phyloP scores from a whole-genome alignment of 257 asterid species.

The Petrea volubilis region DNA sequence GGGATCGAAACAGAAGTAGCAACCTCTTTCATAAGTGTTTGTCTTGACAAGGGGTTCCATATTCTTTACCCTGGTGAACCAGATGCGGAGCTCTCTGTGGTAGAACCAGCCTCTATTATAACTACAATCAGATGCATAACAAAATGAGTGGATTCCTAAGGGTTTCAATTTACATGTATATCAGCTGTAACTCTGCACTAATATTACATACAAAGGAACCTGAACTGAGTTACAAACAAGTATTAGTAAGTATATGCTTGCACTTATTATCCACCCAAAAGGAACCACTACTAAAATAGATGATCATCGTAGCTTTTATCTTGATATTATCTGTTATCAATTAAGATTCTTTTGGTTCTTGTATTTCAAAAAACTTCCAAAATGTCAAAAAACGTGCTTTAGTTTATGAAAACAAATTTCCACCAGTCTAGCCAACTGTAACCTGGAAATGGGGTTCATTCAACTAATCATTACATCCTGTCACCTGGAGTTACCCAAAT shows the following conservation, averaged over 20 bases:
- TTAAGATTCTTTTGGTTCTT: neutral
- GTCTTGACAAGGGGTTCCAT: slow-evolving; percentile 74
- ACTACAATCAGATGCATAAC: slow-evolving; percentile 35
- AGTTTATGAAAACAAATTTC: neutral
- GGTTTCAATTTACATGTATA: neutral
- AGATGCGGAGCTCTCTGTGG: slow-evolving; percentile 66
- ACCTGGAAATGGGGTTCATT: neutral
- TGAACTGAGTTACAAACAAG: neutral
- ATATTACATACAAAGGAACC: neutral
- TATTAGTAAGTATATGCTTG: slow-evolving; percentile 7
- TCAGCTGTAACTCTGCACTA: neutral
- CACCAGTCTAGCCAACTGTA: neutral
- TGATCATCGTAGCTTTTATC: neutral
- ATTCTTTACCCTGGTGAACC: slow-evolving; percentile 66
- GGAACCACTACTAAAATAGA: neutral
- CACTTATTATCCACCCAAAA: neutral
- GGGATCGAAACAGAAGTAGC: slow-evolving; percentile 75
- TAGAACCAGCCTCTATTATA: slow-evolving; percentile 82
- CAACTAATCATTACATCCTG: neutral
- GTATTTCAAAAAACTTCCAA: neutral
- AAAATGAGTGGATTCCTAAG: neutral
- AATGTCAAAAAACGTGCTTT: no score
- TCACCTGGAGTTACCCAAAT: neutral
- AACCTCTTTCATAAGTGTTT: slow-evolving; percentile 64
- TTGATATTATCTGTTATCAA: neutral